Evolutionary conservation across 2,329 filamentous ascomycete species (phyloP), one percentile per base, ranked within the genome.

Genomic region (Penicillium sp.): DNA sequence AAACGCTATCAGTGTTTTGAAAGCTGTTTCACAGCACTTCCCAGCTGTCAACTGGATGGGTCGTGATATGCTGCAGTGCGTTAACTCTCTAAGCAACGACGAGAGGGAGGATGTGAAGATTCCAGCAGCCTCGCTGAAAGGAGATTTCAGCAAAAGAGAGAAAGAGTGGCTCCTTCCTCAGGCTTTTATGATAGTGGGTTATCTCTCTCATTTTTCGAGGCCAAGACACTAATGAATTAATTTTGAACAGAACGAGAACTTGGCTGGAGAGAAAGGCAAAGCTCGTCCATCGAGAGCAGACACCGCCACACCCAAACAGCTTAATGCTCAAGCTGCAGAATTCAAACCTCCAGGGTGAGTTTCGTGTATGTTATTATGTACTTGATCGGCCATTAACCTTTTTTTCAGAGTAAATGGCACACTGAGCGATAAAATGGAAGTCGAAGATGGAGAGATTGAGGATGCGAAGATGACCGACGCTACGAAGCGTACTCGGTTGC

Each of bases 31-130:
- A 23, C 85, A 91, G 51, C 82, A 86, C 65, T 99, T 96, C 79
- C 95, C 94, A 3, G 88, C 87, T 16, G 84, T 97, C 57, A 91
- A 96, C 67, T 94, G 91, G 71, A 93, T 96, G 81, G 94, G 90
- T 33, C 66, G 67, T 18, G 69, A 74, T 52, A 73, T 79, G 66
- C 65, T 74, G 45, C 69, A 65, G 5, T 71, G 71, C 52, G 74
- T 80, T 50, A 75, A 75, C 49, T 65, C 67, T 18, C 63, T 80
- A 42, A 74, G 71, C 53, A 72, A 76, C 55, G 74, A 70, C 16
- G 75, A 78, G 53, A 69, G 77, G 62, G 76, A 79, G 57, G 77
- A 80, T 63, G 71, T 80, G 40, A 78, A 79, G 63, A 77, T 77
- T 28, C 73, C 77, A 9, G 76, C 77, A 12, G 74, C 75, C n/a